A percentile compares a stretch with the other conserved stretches of the same genome.
phyloP scores from a whole-genome alignment of 2,329 filamentous ascomycete genomes.

The Phialophora chinensis region DNA sequence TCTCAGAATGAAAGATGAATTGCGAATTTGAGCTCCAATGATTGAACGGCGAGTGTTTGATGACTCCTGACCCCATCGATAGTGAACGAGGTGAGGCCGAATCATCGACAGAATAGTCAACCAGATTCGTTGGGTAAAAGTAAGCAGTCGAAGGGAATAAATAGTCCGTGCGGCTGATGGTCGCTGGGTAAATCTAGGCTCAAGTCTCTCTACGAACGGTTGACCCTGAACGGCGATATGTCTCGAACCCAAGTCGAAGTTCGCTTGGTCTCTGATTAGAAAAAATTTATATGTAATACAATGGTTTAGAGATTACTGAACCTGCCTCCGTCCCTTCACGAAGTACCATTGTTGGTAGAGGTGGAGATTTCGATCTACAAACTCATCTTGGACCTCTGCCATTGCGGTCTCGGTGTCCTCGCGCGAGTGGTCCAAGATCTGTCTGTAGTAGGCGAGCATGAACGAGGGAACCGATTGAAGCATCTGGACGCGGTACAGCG shows the following conservation, averaged over 20 bases:
- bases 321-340: slow-evolving; percentile 8
- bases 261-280: no score
- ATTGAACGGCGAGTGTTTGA: neutral
- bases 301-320: neutral
- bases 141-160: no score
- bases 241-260: no score
- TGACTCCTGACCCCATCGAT: no score
- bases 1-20: neutral
- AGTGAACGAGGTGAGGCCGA: no score
- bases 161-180: no score
- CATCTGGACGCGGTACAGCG: slow-evolving; percentile 10
- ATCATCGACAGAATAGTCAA: no score
- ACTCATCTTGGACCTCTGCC: slow-evolving; percentile 13
- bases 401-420: slow-evolving; percentile 8
- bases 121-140: no score
- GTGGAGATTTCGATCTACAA: slow-evolving; percentile 5
- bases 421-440: slow-evolving; percentile 1
- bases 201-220: no score
- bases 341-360: slow-evolving; percentile 15
- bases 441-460: slow-evolving; percentile 17
- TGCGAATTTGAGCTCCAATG: neutral
- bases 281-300: no score
- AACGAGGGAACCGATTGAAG: slow-evolving; percentile 12
- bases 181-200: no score
- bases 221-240: no score